Evolutionary conservation across 352 stramenopile genomes (phyloP).

Genomic region (Phytophthora europaea): DNA sequence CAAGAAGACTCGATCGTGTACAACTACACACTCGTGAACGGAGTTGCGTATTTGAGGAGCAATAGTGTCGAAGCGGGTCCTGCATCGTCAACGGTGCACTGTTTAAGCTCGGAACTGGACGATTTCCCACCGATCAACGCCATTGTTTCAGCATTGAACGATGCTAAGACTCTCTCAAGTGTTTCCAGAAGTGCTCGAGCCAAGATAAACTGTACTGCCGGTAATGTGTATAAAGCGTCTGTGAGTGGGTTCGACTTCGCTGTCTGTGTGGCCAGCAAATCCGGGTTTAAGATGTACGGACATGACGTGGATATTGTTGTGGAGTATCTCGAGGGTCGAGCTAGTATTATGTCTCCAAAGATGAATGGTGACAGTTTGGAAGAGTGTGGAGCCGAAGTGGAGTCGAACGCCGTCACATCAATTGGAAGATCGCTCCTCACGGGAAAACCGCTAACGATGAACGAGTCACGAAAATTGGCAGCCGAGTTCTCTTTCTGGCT

Average conservation of each 20-base stretch:
- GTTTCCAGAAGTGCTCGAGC: not conserved
- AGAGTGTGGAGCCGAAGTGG: slow-evolving; percentile 6
- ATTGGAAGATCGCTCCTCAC: slow-evolving; percentile 15
- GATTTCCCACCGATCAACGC: slow-evolving; percentile 32
- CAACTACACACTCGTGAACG: slow-evolving; percentile 41
- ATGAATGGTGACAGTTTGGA: not conserved
- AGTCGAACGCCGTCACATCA: slow-evolving; percentile 5
- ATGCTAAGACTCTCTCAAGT: slow-evolving; percentile 14
- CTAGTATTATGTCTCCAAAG: slow-evolving; percentile 15
- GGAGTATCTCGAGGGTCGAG: slow-evolving; percentile 12
- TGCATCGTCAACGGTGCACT: slow-evolving; percentile 9
- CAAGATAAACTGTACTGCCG: slow-evolving; percentile 5
- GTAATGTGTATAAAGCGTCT: slow-evolving; percentile 13
- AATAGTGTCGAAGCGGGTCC: not conserved
- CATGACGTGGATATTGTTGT: slow-evolving; percentile 30
- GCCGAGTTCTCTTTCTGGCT: slow-evolving; percentile 7
- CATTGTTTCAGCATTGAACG: slow-evolving; percentile 27
- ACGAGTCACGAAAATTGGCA: slow-evolving; percentile 11
- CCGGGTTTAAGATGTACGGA: slow-evolving; percentile 21
- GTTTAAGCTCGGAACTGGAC: slow-evolving; percentile 24
- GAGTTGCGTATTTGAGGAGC: slow-evolving; percentile 32
- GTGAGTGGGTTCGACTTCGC: slow-evolving; percentile 19
- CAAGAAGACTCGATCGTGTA: slow-evolving; percentile 16
- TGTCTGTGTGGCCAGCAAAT: slow-evolving; percentile 7
- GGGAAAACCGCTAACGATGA: not conserved